A percentile compares a stretch with the other conserved stretches of the same genome.
These are phyloP conservation scores for Candida neerlandica DNA, from an alignment of 1,139 yeast species.

Conservation along the genomic window DNA sequence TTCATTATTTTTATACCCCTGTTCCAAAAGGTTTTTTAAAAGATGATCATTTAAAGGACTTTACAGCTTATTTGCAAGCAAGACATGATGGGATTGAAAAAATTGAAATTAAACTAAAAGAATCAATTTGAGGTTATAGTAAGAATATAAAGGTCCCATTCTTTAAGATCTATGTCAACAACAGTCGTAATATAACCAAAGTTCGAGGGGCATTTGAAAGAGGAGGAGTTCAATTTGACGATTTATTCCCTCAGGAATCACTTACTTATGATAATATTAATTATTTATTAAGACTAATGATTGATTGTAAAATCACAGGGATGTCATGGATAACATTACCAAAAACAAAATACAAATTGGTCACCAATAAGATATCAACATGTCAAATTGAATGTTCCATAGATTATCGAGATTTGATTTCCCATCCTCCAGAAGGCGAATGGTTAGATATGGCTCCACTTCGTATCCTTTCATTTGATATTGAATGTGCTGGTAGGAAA, in stretches of 20 bases:
- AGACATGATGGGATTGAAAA: constrained; percentile 60
- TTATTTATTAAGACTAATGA: constrained; percentile 82
- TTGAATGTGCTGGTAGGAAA: constrained; percentile 97
- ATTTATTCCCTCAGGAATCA: constrained; percentile 57
- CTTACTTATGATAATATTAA: constrained; percentile 90
- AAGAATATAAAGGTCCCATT: constrained; percentile 80
- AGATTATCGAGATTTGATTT: constrained; percentile 64
- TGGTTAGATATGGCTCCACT: constrained; percentile 95
- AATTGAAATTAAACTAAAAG: constrained; percentile 68
- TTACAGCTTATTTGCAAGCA: constrained; percentile 51
- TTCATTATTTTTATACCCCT: constrained; percentile 90
- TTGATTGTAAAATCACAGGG: constrained; percentile 89
- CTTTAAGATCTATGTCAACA: constrained; percentile 68
- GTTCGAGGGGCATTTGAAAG: constrained; percentile 80
- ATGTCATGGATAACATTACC: constrained; percentile 98
- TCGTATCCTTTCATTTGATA: constrained; percentile 91
- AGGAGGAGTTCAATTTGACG: constrained; percentile 73
- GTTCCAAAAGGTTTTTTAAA: constrained; percentile 78
- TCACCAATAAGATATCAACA: constrained; percentile 55
- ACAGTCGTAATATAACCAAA: constrained; percentile 65
- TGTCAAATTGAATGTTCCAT: constrained; percentile 85
- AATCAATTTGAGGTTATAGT: constrained; percentile 92
- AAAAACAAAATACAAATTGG: constrained; percentile 60
- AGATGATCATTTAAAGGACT: constrained; percentile 51
- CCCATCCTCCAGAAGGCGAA: constrained; percentile 91